Percentiles rank a stretch among this genome's conserved stretches.
phyloP scores from a whole-genome alignment of 78 protist genomes.

The Emiliania huxleyi region DNA sequence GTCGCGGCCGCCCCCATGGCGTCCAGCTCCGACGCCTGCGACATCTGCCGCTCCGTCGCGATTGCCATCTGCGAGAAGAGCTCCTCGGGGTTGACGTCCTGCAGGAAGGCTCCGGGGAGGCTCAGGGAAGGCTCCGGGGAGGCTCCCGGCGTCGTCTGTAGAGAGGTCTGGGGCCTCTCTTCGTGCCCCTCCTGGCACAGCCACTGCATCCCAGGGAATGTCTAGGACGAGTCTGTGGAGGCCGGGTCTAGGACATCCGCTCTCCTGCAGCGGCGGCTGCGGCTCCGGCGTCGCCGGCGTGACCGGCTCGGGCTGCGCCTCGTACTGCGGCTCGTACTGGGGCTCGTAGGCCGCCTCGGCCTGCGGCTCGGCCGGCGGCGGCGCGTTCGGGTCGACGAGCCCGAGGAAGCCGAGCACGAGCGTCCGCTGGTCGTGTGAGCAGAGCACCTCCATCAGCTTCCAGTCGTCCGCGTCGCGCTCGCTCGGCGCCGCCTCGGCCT shows the following conservation, averaged over 20 bases:
- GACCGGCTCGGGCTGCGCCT: too few species aligned
- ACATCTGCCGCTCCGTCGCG: not conserved
- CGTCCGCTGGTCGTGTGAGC: constrained; percentile 17
- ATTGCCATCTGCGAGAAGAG: not conserved
- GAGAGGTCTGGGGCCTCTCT: too few species aligned
- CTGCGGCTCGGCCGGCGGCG: not conserved
- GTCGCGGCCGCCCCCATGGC: not conserved
- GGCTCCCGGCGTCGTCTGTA: too few species aligned
- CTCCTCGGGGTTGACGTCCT: not conserved
- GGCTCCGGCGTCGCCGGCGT: too few species aligned
- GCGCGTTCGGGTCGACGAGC: not conserved
- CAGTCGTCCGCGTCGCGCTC: not conserved
- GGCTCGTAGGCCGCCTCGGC: not conserved
- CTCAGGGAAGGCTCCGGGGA: too few species aligned
- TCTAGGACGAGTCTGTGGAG: too few species aligned
- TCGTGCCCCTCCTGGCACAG: too few species aligned
- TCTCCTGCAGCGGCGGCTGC: too few species aligned
- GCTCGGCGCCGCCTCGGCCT: not conserved
- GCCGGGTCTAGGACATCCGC: too few species aligned
- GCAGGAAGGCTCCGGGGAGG: too few species aligned
- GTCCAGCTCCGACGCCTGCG: not conserved
- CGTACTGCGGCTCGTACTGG: too few species aligned
- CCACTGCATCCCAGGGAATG: too few species aligned
- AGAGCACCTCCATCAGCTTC: constrained; percentile 33
- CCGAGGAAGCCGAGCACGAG: constrained; percentile 15